Conservation (phyloP, 352 stramenopile species). For the Pythium dissimile region DNA sequence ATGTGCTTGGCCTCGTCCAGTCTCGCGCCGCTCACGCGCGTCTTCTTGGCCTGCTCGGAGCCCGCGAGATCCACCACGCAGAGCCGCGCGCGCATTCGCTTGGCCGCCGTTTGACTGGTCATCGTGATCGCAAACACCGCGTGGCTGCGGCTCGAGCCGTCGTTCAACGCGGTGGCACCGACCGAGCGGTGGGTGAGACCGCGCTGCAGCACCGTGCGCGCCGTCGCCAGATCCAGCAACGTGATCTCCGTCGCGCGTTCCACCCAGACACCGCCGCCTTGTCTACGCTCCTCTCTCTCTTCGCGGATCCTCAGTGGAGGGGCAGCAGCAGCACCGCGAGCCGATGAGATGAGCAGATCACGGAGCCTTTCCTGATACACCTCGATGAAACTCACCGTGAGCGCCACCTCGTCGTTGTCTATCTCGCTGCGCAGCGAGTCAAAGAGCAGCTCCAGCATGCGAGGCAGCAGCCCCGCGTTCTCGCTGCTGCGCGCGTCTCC, state of each 20-base stretch:
- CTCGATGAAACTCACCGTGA: conserved; percentile 59
- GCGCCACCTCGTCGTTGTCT: conserved; percentile 22
- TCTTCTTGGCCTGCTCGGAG: conserved; percentile 64
- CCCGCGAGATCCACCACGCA: conserved; percentile 71
- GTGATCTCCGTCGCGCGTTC: conserved; percentile 48
- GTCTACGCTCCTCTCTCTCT: conserved; percentile 16
- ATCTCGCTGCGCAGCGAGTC: too few relatives aligned
- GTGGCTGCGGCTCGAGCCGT: conserved; percentile 64
- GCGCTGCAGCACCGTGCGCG: conserved; percentile 33
- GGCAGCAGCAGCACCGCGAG: not conserved
- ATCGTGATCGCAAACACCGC: conserved; percentile 60
- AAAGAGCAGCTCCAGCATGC: conserved; percentile 36
- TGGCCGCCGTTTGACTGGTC: conserved; percentile 24
- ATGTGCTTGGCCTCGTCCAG: conserved; percentile 78
- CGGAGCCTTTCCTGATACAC: conserved; percentile 69
- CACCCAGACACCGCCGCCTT: conserved; percentile 30
- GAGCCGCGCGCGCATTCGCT: conserved; percentile 27
- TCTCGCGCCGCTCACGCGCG: conserved; percentile 34
- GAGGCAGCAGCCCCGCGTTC: conserved; percentile 34
- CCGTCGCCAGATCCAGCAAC: conserved; percentile 26
- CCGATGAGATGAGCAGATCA: conserved; percentile 35
- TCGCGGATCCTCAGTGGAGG: conserved; percentile 40
- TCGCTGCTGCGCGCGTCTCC: conserved; percentile 15
- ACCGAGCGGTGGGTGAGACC: conserved; percentile 38
- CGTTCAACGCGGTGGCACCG: conserved; percentile 52